Conservation (phyloP, 2,329 filamentous ascomycete species). For the Colletotrichum karsti region DNA sequence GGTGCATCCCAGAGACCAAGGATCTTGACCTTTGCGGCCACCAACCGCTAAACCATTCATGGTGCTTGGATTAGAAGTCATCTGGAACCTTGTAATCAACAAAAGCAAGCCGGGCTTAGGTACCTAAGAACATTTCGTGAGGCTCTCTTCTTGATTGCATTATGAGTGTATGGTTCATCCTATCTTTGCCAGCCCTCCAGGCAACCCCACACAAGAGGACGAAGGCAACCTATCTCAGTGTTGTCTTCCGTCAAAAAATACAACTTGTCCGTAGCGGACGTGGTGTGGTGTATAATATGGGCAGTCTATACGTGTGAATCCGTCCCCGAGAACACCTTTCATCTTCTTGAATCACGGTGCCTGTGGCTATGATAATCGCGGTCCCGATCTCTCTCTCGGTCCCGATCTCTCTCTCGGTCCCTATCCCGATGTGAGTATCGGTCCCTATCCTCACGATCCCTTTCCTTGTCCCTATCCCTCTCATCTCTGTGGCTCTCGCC, state of each 20-base stretch:
- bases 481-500: constrained; percentile 48
- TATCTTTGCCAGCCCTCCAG: too few species aligned
- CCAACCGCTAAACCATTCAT: not conserved
- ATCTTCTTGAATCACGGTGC: constrained; percentile 27
- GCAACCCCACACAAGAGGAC: too few species aligned
- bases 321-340: not conserved
- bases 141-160: too few species aligned
- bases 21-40: constrained; percentile 4
- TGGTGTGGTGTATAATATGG: not conserved
- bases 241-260: too few species aligned
- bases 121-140: too few species aligned
- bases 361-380: constrained; percentile 14
- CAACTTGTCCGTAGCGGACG: too few species aligned
- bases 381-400: constrained; percentile 32
- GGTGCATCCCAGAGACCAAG: constrained; percentile 5
- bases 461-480: constrained; percentile 46
- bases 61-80: not conserved
- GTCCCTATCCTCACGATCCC: constrained; percentile 36
- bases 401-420: constrained; percentile 43
- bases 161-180: too few species aligned
- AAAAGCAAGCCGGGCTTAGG: too few species aligned
- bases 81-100: not conserved
- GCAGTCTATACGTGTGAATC: not conserved
- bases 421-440: constrained; percentile 44
- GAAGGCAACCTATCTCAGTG: too few species aligned